These are phyloP conservation scores for Zygosaccharomyces siamensis DNA, from an alignment of 805 yeast species.

Conservation along the genomic window DNA sequence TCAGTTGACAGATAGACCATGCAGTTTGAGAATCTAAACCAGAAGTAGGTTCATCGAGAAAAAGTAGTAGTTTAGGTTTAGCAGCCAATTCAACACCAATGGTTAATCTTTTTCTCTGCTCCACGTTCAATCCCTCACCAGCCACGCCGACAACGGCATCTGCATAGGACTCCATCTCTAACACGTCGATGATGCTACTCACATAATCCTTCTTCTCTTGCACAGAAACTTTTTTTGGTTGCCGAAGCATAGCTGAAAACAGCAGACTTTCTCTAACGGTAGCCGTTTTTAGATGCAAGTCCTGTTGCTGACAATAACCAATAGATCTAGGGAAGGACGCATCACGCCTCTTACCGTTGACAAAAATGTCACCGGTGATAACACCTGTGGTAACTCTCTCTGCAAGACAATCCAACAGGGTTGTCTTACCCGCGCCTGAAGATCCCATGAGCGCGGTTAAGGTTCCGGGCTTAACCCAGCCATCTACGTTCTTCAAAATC, in stretches of 20 bases:
- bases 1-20: constrained; percentile 58
- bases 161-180: constrained; percentile 61
- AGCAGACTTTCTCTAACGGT: constrained; percentile 69
- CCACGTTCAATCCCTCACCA: constrained; percentile 64
- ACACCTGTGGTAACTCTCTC: constrained; percentile 68
- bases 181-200: constrained; percentile 55
- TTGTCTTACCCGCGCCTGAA: constrained; percentile 80
- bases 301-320: constrained; percentile 77
- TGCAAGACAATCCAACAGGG: constrained; percentile 64
- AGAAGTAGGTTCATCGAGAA: constrained; percentile 65
- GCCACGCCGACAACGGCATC: constrained; percentile 72
- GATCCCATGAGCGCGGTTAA: constrained; percentile 75
- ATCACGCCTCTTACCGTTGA: constrained; percentile 58
- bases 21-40: constrained; percentile 68
- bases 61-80: constrained; percentile 54
- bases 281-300: constrained; percentile 58
- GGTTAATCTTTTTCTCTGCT: constrained; percentile 58
- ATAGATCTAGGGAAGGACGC: constrained; percentile 56
- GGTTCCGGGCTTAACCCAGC: constrained; percentile 82
- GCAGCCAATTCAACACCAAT: constrained; percentile 67
- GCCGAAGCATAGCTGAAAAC: constrained; percentile 65
- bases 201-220: constrained; percentile 61
- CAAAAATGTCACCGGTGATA: constrained; percentile 62
- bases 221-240: constrained; percentile 48
- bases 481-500: constrained; percentile 62